Base-by-base conservation (phyloP, 2,329 filamentous ascomycete genomes). In the Rhynchosporium agropyri region DNA sequence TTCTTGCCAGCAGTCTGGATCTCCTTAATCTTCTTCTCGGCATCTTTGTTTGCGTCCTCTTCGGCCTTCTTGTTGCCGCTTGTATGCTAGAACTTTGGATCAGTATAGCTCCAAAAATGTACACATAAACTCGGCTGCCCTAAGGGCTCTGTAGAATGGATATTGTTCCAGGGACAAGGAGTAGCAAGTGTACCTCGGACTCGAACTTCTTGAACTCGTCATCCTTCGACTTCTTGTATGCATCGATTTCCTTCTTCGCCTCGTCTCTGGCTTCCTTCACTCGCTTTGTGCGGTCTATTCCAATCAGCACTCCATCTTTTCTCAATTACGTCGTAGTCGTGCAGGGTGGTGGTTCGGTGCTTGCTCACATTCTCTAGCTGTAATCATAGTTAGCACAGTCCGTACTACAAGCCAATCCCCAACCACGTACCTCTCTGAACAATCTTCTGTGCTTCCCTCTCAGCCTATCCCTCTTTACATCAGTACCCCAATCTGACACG, bases 391-490 rank as follows among this genome's bases (percentile, higher is more conserved):
- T 73, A 77, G 76, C 68, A 58, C 36, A 33, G 75, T 65, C 68
- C 45, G 13, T 31, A 56, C 65, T 50, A 62, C 63, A 54, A 26
- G 12, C 33, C 38, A 40, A 55, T 54, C 20, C 13, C 9, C 51
- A 51, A n/a, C 46, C 15, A 46, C 81, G 65, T 78, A 96, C 94
- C 91, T 85, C 95, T 92, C 79, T 98, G 94, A 63, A 99, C 93
- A 77, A 99, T 99, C 85, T 97, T 97, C 80, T 97, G 94, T 66
- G 95, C 95, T 79, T 98, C 94, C 79, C 92, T 90, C 85, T 99
- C 95, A 73, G 95, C 93, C 94, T 98, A 68, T 60, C 46, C 67
- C 53, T 15, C 13, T 74, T 82, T 70, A 81, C 36, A 36, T 29
- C 36, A 5, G 7, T 8, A 12, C 26, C 5, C 20, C 33, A 10